Percentiles rank a stretch among this genome's conserved stretches.
phyloP scores from a whole-genome alignment of 371 early-diverging fungal genomes.

The Mucor lusitanicus region DNA sequence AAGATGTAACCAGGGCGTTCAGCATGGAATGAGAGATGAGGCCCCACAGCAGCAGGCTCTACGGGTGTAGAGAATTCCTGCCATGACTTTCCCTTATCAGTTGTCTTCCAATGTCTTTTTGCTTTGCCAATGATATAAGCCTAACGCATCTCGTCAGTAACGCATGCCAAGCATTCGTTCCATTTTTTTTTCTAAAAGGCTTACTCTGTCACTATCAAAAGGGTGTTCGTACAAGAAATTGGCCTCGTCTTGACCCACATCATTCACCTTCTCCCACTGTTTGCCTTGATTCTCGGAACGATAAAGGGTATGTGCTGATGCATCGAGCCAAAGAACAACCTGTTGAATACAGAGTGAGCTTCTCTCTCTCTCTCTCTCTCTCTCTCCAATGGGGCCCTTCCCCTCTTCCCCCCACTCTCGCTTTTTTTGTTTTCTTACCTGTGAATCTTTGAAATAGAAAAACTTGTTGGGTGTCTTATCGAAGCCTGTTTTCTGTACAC shows the following conservation, averaged over 20 bases:
- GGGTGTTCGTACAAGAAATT: conserved; percentile 59
- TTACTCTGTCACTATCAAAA: conserved; percentile 57
- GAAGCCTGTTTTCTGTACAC: conserved; percentile 47
- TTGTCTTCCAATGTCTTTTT: conserved; percentile 67
- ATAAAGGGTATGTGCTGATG: conserved; percentile 47
- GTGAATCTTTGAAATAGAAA: conserved; percentile 70
- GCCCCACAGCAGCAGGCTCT: conserved; percentile 39
- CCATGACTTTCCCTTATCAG: conserved; percentile 70
- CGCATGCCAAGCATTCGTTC: background rate
- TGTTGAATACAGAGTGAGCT: conserved; percentile 13
- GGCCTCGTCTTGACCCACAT: conserved; percentile 40
- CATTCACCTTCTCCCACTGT: conserved; percentile 54
- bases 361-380: too few relatives aligned
- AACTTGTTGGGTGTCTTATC: conserved; percentile 53
- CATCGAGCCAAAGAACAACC: conserved; percentile 66
- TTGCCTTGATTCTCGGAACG: conserved; percentile 73
- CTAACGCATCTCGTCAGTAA: conserved; percentile 31
- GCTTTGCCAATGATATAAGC: conserved; percentile 62
- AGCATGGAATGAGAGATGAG: conserved; percentile 69
- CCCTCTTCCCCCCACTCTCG: too few relatives aligned
- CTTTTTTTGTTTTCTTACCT: too few relatives aligned
- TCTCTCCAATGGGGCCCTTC: too few relatives aligned
- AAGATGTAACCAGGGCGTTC: conserved; percentile 60
- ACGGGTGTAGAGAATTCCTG: conserved; percentile 56
- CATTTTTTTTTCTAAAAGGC: background rate